Evolutionary conservation across 2,329 filamentous ascomycete species (phyloP).

Genomic region (Xylaria sp.): DNA sequence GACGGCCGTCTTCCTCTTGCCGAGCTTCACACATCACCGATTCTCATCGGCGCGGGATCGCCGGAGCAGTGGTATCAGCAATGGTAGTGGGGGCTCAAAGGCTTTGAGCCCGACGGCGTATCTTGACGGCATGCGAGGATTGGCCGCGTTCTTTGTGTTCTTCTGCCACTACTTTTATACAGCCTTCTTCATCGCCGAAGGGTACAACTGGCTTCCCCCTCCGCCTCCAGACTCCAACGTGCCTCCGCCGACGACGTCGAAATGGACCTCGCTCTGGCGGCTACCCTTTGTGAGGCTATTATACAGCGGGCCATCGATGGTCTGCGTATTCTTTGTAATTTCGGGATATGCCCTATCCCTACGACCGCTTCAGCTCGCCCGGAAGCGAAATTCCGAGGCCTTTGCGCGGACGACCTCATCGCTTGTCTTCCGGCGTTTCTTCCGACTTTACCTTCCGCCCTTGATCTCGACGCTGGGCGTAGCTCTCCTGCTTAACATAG

Average conservation of each 20-base stretch:
- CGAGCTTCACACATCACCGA: conserved; percentile 62
- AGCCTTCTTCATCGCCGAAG: conserved; percentile 61
- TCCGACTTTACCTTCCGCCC: conserved; percentile 64
- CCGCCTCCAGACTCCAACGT: conserved; percentile 19
- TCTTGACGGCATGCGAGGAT: conserved; percentile 67
- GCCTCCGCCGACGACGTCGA: conserved; percentile 39
- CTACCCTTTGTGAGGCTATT: conserved; percentile 65
- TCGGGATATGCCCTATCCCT: conserved; percentile 70
- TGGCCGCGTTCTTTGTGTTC: conserved; percentile 66
- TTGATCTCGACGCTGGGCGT: conserved; percentile 62
- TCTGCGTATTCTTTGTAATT: conserved; percentile 71
- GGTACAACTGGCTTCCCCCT: conserved; percentile 46
- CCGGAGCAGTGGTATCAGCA: background rate
- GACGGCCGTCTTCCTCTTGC: conserved; percentile 58
- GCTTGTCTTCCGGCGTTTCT: conserved; percentile 61
- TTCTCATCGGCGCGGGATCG: conserved; percentile 41
- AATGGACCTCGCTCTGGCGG: conserved; percentile 58
- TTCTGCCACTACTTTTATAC: conserved; percentile 68
- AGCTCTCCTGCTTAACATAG: conserved; percentile 56
- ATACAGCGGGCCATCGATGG: conserved; percentile 66
- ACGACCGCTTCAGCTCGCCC: conserved; percentile 59
- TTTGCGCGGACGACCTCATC: conserved; percentile 60
- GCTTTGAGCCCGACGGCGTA: conserved; percentile 64
- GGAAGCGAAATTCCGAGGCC: conserved; percentile 40
- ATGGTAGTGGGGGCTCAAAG: conserved; percentile 51